These are phyloP conservation scores for Tuber indicum DNA, from an alignment of 495 filamentous ascomycete genomes.

Conservation along the genomic window DNA sequence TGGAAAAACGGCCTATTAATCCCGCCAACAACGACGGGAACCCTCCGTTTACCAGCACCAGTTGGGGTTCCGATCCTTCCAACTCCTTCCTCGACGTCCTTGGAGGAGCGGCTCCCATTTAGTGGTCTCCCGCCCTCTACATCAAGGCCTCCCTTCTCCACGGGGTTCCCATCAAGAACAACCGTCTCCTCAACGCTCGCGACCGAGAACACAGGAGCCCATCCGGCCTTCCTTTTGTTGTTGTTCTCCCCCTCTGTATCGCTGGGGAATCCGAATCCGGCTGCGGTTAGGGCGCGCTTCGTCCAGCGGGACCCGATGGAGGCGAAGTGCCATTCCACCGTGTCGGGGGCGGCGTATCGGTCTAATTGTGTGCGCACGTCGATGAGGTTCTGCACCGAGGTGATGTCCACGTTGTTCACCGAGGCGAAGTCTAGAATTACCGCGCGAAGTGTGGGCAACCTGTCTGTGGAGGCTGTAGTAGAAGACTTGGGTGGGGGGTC, in stretches of 20 bases:
- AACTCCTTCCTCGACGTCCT: neutral
- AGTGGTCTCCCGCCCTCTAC: constrained; percentile 18
- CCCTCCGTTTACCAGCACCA: constrained; percentile 50
- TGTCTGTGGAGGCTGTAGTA: constrained; percentile 46
- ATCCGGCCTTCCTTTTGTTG: constrained; percentile 54
- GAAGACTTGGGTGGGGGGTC: constrained; percentile 63
- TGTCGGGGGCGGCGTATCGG: constrained; percentile 71
- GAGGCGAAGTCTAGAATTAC: constrained; percentile 92
- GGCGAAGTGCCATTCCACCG: constrained; percentile 93
- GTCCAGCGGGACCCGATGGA: constrained; percentile 96
- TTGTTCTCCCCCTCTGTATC: constrained; percentile 43
- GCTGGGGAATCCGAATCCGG: constrained; percentile 85
- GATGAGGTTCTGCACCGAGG: constrained; percentile 88
- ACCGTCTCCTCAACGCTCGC: constrained; percentile 72
- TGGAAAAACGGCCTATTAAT: constrained; percentile 91
- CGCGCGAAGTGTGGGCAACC: constrained; percentile 73
- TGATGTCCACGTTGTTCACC: constrained; percentile 94
- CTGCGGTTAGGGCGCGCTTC: constrained; percentile 84
- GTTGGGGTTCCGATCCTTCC: constrained; percentile 13
- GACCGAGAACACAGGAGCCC: constrained; percentile 95
- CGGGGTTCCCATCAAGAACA: constrained; percentile 54
- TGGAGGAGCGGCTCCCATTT: constrained; percentile 2
- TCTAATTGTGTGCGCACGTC: constrained; percentile 97
- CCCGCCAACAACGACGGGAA: constrained; percentile 69
- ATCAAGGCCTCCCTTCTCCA: constrained; percentile 24